Conservation (phyloP, 1,284 basidiomycete species). For the Rhodotorula sp. region DNA sequence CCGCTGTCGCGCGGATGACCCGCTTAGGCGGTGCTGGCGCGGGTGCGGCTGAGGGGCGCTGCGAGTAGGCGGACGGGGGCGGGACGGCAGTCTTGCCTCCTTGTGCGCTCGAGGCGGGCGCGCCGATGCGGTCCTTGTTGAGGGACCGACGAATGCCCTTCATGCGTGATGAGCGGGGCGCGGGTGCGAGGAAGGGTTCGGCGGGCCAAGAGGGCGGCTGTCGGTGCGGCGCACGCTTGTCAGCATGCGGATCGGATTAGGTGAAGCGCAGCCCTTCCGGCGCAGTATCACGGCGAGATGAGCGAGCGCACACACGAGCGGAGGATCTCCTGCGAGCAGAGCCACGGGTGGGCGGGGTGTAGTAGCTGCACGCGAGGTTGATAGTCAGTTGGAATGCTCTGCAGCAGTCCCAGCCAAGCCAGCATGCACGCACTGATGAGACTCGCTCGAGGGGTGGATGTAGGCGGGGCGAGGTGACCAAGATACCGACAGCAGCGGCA, state of each 20-base stretch:
- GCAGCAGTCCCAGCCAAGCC: no score
- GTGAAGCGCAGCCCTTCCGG: no score
- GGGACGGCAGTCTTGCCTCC: conserved; percentile 14
- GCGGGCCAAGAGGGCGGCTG: neutral
- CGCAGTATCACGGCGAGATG: neutral
- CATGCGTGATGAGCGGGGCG: conserved; percentile 18
- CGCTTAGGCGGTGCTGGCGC: conserved; percentile 75
- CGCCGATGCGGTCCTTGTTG: conserved; percentile 43
- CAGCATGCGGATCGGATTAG: neutral
- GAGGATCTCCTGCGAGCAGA: no score
- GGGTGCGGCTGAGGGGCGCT: conserved; percentile 38
- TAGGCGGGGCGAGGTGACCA: no score
- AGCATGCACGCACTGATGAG: no score
- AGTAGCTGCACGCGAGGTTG: no score
- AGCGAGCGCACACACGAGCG: neutral
- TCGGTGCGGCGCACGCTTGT: neutral
- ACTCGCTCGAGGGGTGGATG: no score
- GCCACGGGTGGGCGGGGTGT: neutral
- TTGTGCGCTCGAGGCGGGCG: conserved; percentile 10
- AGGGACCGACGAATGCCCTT: conserved; percentile 43
- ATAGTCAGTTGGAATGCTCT: no score
- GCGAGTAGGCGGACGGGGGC: neutral
- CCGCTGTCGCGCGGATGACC: conserved; percentile 81
- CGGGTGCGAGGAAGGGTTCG: neutral
- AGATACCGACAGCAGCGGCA: no score